Conservation (phyloP, 2,329 filamentous ascomycete genomes). For the Aspergillus amoenus region DNA sequence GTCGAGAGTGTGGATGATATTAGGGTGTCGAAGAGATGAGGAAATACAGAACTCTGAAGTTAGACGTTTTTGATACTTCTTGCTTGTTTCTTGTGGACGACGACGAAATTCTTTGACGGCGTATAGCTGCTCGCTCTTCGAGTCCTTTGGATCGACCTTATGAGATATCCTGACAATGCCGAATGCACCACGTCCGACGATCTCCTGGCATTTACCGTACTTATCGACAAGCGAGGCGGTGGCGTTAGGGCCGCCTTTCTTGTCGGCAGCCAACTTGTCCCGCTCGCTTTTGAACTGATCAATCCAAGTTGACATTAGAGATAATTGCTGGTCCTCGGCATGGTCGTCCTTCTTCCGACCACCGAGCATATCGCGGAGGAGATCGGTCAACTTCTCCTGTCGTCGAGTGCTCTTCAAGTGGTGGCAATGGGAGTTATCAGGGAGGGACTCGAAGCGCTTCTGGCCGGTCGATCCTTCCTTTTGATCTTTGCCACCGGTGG, state of each 20-base stretch:
- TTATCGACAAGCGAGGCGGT: slow-evolving; percentile 86
- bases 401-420: slow-evolving; percentile 84
- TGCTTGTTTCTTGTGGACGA: slow-evolving; percentile 88
- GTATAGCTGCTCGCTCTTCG: slow-evolving; percentile 80
- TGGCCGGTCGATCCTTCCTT: slow-evolving; percentile 34
- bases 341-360: slow-evolving; percentile 73
- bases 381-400: slow-evolving; percentile 91
- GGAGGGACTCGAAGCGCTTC: slow-evolving; percentile 57
- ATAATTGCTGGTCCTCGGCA: slow-evolving; percentile 70
- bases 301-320: slow-evolving; percentile 93
- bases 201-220: slow-evolving; percentile 97
- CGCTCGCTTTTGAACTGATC: slow-evolving; percentile 89
- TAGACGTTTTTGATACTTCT: slow-evolving; percentile 96
- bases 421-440: slow-evolving; percentile 77
- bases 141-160: slow-evolving; percentile 81
- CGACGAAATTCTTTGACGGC: slow-evolving; percentile 98
- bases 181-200: slow-evolving; percentile 93
- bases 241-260: slow-evolving; percentile 71
- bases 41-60: slow-evolving; percentile 99
- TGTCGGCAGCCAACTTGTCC: slow-evolving; percentile 71
- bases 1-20: slow-evolving; percentile 96
- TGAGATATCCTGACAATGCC: slow-evolving; percentile 97
- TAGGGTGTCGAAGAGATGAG: slow-evolving; percentile 91
- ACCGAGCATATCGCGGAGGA: slow-evolving; percentile 79
- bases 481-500: slow-evolving; percentile 28